Base-by-base conservation (phyloP, 139 green algal genomes). In the Coccomyxa sp. region DNA sequence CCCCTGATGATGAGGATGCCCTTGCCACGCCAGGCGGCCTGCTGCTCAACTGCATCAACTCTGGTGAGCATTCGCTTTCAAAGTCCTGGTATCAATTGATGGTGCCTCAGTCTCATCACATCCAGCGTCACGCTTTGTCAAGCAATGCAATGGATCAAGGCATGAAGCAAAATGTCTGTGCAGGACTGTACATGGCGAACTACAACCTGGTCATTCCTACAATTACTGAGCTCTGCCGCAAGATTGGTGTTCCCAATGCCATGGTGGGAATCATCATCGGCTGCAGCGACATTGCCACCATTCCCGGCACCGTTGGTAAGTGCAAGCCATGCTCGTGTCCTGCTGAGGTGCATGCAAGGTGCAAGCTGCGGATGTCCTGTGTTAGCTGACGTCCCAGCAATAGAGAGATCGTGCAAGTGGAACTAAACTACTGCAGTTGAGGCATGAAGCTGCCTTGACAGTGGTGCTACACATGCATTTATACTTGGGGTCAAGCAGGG, bases 131-230 rank as follows among this genome's bases (percentile, higher is more conserved):
- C 3, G 38, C 38, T 51, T 51, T 7, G 7, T 51, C 3, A 51
- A 51, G 3, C 38, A 7, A 7, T 51, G 38, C 38, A 51, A 51
- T 51, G 7, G 7, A 51, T 51, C 38, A 51, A 51, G 3, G 38
- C 3, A 51, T 51, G 38, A 51, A 3, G 38, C 38, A 7, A 51
- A 51, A 7, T 51, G 7, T 51, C 7, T 51, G 38, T 51, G 38
- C 38, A 51, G 38, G 84, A 9, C 88, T 91, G 59, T 91, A 91
- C 86, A 91, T 91, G 88, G 82, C 83, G 17, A 91, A 91, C 79
- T 91, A 91, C 83, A 89, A 91, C 78, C 83, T 91, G 15, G 77
- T 91, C 17, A 82, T 89, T 10, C 88, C 88, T 21, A 86, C 71
- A 32, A 85, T 87, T 30, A 77, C 28, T 18, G 38, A 79, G 17